These are phyloP conservation scores for Aspergillus caelatus DNA, from an alignment of 2,329 filamentous ascomycete species.

Conservation along the genomic window DNA sequence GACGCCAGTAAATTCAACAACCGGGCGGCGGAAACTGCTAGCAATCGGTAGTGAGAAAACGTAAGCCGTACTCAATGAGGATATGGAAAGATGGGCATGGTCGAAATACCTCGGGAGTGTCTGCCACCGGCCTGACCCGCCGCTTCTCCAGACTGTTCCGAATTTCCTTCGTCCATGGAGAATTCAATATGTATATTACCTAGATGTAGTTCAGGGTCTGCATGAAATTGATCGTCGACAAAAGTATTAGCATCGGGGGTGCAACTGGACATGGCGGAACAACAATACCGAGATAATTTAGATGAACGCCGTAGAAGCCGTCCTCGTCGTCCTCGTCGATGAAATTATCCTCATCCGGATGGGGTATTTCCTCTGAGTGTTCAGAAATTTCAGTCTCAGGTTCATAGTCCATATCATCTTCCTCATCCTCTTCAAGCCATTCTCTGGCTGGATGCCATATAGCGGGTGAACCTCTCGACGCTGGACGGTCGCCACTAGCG, in stretches of 20 bases:
- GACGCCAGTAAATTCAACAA: constrained; percentile 59
- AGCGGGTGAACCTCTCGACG: constrained; percentile 25
- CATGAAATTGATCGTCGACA: neutral
- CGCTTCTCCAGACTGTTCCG: constrained; percentile 16
- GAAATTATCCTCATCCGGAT: constrained; percentile 39
- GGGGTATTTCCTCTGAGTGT: constrained; percentile 29
- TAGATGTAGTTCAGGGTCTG: constrained; percentile 23
- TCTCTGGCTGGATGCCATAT: constrained; percentile 42
- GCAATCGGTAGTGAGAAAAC: neutral
- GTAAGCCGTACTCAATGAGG: neutral
- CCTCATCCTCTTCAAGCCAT: constrained; percentile 43
- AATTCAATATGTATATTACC: constrained; percentile 35
- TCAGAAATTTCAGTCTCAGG: constrained; percentile 43
- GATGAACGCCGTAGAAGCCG: constrained; percentile 10
- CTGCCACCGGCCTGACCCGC: constrained; percentile 15
- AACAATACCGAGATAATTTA: constrained; percentile 19
- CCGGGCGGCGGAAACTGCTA: constrained; percentile 42
- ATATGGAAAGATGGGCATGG: neutral
- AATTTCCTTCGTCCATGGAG: constrained; percentile 27
- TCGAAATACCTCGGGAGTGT: constrained; percentile 27
- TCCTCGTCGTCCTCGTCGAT: constrained; percentile 41
- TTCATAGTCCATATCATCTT: constrained; percentile 56
- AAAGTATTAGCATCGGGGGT: neutral
- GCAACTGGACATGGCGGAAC: neutral
- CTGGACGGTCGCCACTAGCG: constrained; percentile 26